These are phyloP conservation scores for Kwoniella europaea DNA, from an alignment of 768 basidiomycete genomes.

Conservation along the genomic window DNA sequence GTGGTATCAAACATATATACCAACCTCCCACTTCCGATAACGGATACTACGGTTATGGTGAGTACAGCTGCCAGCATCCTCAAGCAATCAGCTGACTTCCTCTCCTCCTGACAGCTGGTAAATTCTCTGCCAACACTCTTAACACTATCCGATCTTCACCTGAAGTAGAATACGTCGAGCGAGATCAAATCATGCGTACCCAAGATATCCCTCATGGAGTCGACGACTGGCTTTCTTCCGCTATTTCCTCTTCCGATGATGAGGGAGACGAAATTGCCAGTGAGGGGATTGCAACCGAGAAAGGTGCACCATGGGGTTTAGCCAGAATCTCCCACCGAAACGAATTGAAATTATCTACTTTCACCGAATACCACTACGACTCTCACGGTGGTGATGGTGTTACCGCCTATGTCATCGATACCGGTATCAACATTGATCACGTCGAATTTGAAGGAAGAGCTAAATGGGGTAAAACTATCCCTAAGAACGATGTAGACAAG, in stretches of 20 bases:
- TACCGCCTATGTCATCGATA: conserved; percentile 71
- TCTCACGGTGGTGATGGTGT: conserved; percentile 83
- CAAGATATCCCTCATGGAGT: conserved; percentile 62
- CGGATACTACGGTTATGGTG: conserved; percentile 66
- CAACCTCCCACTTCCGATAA: conserved; percentile 64
- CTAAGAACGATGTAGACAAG: conserved; percentile 76
- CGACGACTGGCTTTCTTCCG: conserved; percentile 33
- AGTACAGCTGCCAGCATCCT: conserved; percentile 24
- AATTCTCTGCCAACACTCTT: conserved; percentile 72
- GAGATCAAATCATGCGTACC: conserved; percentile 88
- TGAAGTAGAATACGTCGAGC: conserved; percentile 90
- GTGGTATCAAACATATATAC: conserved; percentile 70
- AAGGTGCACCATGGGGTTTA: conserved; percentile 70
- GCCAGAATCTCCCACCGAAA: conserved; percentile 89
- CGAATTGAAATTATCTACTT: conserved; percentile 76
- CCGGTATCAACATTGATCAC: conserved; percentile 77
- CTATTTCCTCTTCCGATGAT: conserved; percentile 12
- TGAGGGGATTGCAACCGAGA: conserved; percentile 38
- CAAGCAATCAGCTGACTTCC: neutral
- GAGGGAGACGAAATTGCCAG: conserved; percentile 26
- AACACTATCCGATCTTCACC: conserved; percentile 78
- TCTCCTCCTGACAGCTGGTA: conserved; percentile 63
- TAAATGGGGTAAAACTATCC: conserved; percentile 89
- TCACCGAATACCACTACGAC: conserved; percentile 79
- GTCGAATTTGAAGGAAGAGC: conserved; percentile 75